These are phyloP conservation scores for Metahyphopichia silvanorum DNA, from an alignment of 805 yeast genomes.

Conservation along the genomic window DNA sequence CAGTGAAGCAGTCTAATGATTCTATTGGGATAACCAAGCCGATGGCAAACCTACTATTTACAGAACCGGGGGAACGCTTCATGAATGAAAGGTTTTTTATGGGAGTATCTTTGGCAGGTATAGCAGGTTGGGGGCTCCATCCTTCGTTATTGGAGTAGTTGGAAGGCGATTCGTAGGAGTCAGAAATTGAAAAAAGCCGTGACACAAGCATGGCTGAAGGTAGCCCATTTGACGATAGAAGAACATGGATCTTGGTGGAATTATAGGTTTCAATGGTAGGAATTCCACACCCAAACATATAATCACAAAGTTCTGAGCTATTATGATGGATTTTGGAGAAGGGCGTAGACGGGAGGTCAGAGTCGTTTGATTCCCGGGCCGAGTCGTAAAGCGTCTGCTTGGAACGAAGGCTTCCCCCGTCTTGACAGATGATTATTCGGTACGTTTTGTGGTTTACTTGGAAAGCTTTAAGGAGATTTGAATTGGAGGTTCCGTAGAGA, in stretches of 20 bases:
- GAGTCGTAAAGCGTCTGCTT: conserved; percentile 52
- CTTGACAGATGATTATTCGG: conserved; percentile 48
- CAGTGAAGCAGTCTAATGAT: conserved; percentile 27
- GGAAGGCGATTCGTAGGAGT: conserved; percentile 5
- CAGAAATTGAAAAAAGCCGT: conserved; percentile 39
- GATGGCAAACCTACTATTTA: conserved; percentile 42
- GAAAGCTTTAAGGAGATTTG: conserved; percentile 22
- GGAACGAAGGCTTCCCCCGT: conserved; percentile 44
- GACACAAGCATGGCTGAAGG: conserved; percentile 42
- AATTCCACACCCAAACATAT: conserved; percentile 57
- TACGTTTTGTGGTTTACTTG: conserved; percentile 29
- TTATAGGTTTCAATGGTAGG: conserved; percentile 44
- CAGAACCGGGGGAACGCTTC: conserved; percentile 1
- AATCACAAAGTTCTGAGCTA: conserved; percentile 43
- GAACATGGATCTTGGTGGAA: conserved; percentile 45
- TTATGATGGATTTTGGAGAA: conserved; percentile 38
- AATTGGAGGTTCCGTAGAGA: conserved; percentile 41
- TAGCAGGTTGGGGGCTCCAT: conserved; percentile 45
- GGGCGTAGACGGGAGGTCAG: neutral
- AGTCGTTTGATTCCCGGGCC: conserved; percentile 11
- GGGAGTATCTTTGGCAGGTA: conserved; percentile 24
- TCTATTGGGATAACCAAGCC: conserved; percentile 49
- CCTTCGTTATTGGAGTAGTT: conserved; percentile 37
- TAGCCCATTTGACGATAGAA: conserved; percentile 31
- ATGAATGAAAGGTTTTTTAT: conserved; percentile 7